phyloP scores from a whole-genome alignment of 75 land plant genomes.

The Pseudotsuga menziesii region DNA sequence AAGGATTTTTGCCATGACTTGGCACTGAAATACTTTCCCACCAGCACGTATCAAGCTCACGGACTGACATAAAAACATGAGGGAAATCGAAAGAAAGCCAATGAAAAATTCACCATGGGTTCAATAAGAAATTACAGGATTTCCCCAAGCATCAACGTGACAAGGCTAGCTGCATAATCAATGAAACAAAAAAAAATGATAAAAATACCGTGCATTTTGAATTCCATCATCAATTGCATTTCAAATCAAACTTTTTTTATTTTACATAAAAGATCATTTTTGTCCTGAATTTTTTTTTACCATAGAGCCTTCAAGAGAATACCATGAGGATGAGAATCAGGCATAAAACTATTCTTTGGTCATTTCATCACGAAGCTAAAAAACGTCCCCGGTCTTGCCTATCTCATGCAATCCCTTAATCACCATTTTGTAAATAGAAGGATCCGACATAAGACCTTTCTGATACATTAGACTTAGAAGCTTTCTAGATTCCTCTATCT shows the following conservation, averaged over 20 bases:
- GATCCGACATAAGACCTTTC: slow-evolving; percentile 6
- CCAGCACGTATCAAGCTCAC: too few relatives aligned
- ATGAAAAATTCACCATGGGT: too few relatives aligned
- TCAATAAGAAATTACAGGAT: too few relatives aligned
- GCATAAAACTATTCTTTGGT: not conserved
- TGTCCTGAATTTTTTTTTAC: not conserved
- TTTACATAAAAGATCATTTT: not conserved
- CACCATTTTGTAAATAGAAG: slow-evolving; percentile 17
- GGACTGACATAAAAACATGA: too few relatives aligned
- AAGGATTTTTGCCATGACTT: too few relatives aligned
- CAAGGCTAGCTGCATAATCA: not conserved
- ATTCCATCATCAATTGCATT: not conserved
- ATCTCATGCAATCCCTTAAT: slow-evolving; percentile 12
- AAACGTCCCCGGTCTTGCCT: slow-evolving; percentile 17
- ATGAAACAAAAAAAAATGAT: not conserved
- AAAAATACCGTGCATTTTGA: not conserved
- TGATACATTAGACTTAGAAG: slow-evolving; percentile 24
- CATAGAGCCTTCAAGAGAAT: not conserved
- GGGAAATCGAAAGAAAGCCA: too few relatives aligned
- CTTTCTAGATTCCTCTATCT: slow-evolving; percentile 40
- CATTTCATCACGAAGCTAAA: slow-evolving; percentile 26
- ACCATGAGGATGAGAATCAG: slow-evolving; percentile 3
- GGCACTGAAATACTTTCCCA: too few relatives aligned
- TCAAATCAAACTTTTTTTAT: not conserved
- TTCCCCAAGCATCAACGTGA: too few relatives aligned